These are phyloP conservation scores for Thuidium tamariscinum DNA, from an alignment of 225 moss, liverwort and hornwort species.

Conservation along the genomic window DNA sequence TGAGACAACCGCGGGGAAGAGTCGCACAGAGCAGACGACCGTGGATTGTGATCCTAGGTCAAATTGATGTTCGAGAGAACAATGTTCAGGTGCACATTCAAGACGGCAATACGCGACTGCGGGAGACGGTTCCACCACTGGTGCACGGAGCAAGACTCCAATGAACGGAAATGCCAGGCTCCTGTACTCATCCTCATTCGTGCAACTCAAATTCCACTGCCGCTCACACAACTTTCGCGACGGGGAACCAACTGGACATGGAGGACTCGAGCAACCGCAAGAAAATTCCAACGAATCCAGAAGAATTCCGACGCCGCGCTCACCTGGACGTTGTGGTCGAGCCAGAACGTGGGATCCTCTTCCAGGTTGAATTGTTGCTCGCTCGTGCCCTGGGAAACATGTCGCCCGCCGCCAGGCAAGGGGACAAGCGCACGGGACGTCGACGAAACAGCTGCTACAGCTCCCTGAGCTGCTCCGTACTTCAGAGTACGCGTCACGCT, in stretches of 20 bases:
- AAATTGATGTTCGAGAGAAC: not conserved
- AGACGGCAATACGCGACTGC: too few relatives aligned
- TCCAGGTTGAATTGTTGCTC: slow-evolving; percentile 46
- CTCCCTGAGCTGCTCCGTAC: slow-evolving; percentile 17
- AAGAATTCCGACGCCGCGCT: not conserved
- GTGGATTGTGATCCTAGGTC: not conserved
- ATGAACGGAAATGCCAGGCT: not conserved
- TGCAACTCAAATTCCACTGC: not conserved
- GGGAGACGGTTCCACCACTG: not conserved
- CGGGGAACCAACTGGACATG: not conserved
- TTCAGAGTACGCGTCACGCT: slow-evolving; percentile 37
- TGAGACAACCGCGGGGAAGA: not conserved
- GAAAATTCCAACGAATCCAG: not conserved
- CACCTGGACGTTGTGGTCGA: slow-evolving; percentile 55
- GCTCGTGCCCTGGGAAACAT: not conserved
- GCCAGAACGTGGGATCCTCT: slow-evolving; percentile 57
- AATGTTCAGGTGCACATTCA: not conserved
- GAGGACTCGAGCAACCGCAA: not conserved
- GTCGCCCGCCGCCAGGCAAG: slow-evolving; percentile 18
- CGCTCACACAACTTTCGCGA: not conserved
- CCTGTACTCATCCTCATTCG: not conserved
- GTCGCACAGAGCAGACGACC: not conserved
- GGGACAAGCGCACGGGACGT: slow-evolving; percentile 22
- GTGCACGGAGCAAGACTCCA: not conserved
- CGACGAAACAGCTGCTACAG: not conserved